Base-by-base conservation (phyloP, 148 eudicot species). In the Rhododendron kiyosumense region DNA sequence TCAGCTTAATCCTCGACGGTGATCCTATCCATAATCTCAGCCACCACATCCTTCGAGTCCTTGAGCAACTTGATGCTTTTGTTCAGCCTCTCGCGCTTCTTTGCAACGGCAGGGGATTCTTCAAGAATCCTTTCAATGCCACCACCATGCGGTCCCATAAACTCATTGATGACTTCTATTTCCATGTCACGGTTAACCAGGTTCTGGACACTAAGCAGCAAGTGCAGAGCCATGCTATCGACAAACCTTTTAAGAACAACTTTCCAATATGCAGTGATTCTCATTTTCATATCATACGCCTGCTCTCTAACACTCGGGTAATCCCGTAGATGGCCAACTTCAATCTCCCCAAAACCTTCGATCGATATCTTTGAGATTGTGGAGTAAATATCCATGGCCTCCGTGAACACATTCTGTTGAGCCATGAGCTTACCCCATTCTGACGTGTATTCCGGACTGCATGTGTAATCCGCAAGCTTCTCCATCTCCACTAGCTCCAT, bases 131-230 rank as follows among this genome's bases (percentile, higher is more conserved):
- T 86, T 84, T 93, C 92, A 5, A 91, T 71, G 0, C 92, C 95
- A n/a, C 91, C 91, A 20, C 93, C 61, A 18, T 17, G 93, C 15
- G 43, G 7, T 34, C 89, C 89, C 90, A 91, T 88, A n/a, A 93
- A 0, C 84, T 93, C 93, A 7, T 82, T 63, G 52, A 93, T 89
- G 11, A 94, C 87, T 87, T 92, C 94, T 3, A 0, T 24, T 46
- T 92, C 92, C 85, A 93, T 14, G 4, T 93, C 94, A 26, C 86
- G 88, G 49, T 90, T 88, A 71, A 92, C 96, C 88, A 93, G 13
- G 22, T 92, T 93, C 77, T 85, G 89, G 1, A 94, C 57, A 41
- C 86, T 86, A 13, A 88, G 89, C 38, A 89, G 83, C 87, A 94
- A 20, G 61, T 94, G 93, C 59, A 92, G 75, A 0, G 95, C 98